These are phyloP conservation scores for Sextonia rubra DNA, from an alignment of 164 flowering plant genomes.

Conservation along the genomic window DNA sequence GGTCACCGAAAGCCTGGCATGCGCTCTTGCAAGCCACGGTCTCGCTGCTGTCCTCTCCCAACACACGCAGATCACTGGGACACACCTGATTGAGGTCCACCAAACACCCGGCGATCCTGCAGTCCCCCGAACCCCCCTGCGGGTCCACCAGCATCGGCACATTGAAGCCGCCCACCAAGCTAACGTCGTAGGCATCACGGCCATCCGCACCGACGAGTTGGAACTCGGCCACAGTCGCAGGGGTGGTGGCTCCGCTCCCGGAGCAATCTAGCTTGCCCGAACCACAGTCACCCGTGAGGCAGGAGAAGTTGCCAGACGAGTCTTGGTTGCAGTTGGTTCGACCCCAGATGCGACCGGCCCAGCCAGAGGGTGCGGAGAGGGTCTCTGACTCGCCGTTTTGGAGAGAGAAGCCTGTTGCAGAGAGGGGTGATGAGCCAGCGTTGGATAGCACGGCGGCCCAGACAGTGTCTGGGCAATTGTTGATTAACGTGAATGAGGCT, in stretches of 20 bases:
- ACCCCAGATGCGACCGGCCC: slow-evolving; percentile 96
- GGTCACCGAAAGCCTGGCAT: slow-evolving; percentile 65
- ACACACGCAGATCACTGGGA: slow-evolving; percentile 54
- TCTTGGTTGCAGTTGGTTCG: slow-evolving; percentile 60
- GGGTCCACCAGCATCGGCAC: slow-evolving; percentile 64
- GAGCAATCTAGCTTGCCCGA: slow-evolving; percentile 65
- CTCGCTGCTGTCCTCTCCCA: slow-evolving; percentile 23
- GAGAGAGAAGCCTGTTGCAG: slow-evolving; percentile 78
- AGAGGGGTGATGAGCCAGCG: slow-evolving; percentile 58
- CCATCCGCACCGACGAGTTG: slow-evolving; percentile 65
- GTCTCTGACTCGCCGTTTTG: slow-evolving; percentile 37
- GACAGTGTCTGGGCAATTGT: slow-evolving; percentile 63
- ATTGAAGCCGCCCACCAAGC: slow-evolving; percentile 84
- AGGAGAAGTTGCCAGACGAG: slow-evolving; percentile 59
- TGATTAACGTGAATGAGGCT: slow-evolving; percentile 55
- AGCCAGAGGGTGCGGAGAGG: slow-evolving; percentile 47
- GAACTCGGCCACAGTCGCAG: slow-evolving; percentile 89
- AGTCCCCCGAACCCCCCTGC: slow-evolving; percentile 59
- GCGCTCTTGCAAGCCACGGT: slow-evolving; percentile 76
- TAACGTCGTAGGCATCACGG: slow-evolving; percentile 77
- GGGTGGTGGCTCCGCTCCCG: slow-evolving; percentile 65
- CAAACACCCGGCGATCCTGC: slow-evolving; percentile 59
- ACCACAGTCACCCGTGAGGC: slow-evolving; percentile 87
- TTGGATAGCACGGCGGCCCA: slow-evolving; percentile 83
- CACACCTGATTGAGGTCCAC: slow-evolving; percentile 67